phyloP scores from a whole-genome alignment of 129 eudicot species.

The Rutidosis leptorrhynchoides region DNA sequence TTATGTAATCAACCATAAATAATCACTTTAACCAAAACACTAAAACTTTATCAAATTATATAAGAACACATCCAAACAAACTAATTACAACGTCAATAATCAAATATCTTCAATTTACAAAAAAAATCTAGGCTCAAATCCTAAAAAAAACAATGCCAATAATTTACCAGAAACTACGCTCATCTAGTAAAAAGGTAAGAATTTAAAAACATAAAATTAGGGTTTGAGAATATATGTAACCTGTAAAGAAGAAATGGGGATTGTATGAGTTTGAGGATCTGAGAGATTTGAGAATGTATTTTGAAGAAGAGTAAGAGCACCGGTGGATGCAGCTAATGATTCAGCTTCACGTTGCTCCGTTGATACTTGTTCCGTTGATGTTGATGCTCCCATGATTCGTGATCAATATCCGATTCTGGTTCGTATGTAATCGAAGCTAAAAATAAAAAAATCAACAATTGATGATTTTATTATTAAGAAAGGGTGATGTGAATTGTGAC shows the following conservation, averaged over 20 bases:
- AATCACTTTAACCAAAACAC: constrained; percentile 1
- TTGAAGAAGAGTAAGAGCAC: constrained; percentile 64
- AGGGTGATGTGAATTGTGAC: background rate
- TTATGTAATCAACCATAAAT: background rate
- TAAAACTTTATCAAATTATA: background rate
- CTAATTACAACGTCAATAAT: background rate
- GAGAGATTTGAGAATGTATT: constrained; percentile 59
- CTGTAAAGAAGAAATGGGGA: constrained; percentile 68
- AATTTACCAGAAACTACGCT: background rate
- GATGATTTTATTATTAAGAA: constrained; percentile 3
- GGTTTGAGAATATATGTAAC: constrained; percentile 28
- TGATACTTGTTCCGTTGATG: constrained; percentile 56
- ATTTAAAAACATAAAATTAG: background rate
- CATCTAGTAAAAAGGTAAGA: background rate
- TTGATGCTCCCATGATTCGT: constrained; percentile 56
- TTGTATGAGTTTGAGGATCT: constrained; percentile 56
- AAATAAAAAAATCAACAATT: background rate
- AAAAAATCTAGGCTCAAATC: background rate
- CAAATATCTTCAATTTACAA: background rate
- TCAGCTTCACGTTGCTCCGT: constrained; percentile 70
- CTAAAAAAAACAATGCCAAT: background rate
- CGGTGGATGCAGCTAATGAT: constrained; percentile 77
- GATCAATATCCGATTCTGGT: background rate
- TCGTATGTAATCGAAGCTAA: background rate
- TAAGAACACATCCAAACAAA: background rate